Base-by-base conservation (phyloP, 352 stramenopile species). In the Phytophthora hybrid region DNA sequence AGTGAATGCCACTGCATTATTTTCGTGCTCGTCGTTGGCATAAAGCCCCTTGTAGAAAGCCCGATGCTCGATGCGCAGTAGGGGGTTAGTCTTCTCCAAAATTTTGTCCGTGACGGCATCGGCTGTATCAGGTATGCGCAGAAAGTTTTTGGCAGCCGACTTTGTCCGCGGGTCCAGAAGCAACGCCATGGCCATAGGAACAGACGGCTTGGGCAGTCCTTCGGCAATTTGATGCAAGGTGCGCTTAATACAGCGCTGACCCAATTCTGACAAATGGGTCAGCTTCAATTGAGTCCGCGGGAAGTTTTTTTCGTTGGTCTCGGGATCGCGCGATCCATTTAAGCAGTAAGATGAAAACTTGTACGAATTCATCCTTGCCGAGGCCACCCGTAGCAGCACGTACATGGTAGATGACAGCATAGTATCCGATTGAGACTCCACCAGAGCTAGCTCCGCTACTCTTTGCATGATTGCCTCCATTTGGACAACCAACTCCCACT, bases 401-500 rank as follows among this genome's bases (percentile, higher is more conserved):
- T 68, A 61, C 34, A 68, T 46, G 14, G 37, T 61, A 0, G 61
- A 68, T 5, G 34, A 46, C 4, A 68, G 1, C 31, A 68, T 61
- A 21, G 32, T 47, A 8, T 51, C 23, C 3, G 61, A 59, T 29
- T 67, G 60, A 29, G 60, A 52, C 34, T 66, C 60, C 3, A 52
- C 60, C 0, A 61, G 62, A 16, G 62, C 62, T 13, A 69, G 26
- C 6, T 62, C 52, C 3, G 52, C 62, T 1, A 62, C 37, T 9
- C 52, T 8, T 2, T 61, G 26, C 23, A 62, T 49, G 4, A 61
- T 10, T 13, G 13, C 16, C 39, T 18, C 19, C 10, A 46, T 46
- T n/a, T n/a, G 39, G 14, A 18, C 11, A 5, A 46, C 39, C 5
- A 46, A 18, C 14, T 14, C 39, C 39, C 39, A 46, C 11, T 46